phyloP scores from a whole-genome alignment of 192 early-diverging fungal species.

The Coemansia sp. region DNA sequence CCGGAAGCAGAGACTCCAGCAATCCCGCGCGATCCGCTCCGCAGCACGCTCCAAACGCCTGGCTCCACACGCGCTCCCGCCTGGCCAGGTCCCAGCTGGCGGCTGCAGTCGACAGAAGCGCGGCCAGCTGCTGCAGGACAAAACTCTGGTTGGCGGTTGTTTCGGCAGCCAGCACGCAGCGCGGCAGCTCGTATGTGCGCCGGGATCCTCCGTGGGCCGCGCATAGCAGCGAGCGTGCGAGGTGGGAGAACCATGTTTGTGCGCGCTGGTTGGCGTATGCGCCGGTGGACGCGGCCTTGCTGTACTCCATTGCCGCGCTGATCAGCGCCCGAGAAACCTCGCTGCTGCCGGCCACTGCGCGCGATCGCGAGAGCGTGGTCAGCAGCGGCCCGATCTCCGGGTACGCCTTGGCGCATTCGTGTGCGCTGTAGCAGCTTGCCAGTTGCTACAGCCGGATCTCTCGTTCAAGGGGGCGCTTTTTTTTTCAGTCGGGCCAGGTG shows the following conservation, averaged over 20 bases:
- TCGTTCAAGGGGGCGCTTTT: too few relatives aligned
- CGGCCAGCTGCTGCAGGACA: constrained; percentile 17
- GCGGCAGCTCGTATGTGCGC: background rate
- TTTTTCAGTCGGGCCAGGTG: too few relatives aligned
- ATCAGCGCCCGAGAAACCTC: constrained; percentile 22
- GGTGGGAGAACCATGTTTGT: constrained; percentile 28
- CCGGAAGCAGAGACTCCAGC: constrained; percentile 13
- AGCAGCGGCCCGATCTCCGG: constrained; percentile 39
- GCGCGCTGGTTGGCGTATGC: constrained; percentile 38
- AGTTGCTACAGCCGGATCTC: too few relatives aligned
- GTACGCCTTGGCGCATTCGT: constrained; percentile 39
- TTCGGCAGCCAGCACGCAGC: background rate
- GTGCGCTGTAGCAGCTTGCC: constrained; percentile 29
- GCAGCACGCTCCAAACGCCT: constrained; percentile 26
- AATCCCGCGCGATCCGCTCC: constrained; percentile 1
- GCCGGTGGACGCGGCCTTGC: constrained; percentile 28
- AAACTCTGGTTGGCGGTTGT: constrained; percentile 1
- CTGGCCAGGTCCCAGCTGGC: background rate
- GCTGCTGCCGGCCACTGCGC: constrained; percentile 7
- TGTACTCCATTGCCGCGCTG: constrained; percentile 38
- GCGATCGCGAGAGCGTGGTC: constrained; percentile 23
- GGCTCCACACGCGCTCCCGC: constrained; percentile 11
- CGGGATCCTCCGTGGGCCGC: background rate
- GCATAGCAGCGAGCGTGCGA: constrained; percentile 15
- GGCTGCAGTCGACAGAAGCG: background rate